These are phyloP conservation scores for Tolypocladium album DNA, from an alignment of 2,329 filamentous ascomycete genomes.

Conservation along the genomic window DNA sequence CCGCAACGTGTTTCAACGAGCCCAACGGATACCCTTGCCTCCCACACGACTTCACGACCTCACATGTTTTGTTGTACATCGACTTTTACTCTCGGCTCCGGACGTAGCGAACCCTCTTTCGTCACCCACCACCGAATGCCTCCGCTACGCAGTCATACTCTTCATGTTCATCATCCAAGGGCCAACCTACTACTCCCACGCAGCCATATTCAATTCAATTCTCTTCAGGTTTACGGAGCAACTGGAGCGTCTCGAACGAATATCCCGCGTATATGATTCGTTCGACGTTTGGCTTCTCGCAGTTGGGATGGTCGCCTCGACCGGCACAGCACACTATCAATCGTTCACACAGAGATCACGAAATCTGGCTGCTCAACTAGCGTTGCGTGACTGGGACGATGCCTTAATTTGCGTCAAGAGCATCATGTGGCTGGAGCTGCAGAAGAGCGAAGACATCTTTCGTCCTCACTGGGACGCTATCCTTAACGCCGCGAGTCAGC, in stretches of 20 bases:
- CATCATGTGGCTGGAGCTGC: not conserved
- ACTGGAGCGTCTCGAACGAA: not conserved
- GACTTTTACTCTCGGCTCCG: slow-evolving; percentile 23
- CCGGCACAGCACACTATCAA: not conserved
- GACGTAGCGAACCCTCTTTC: slow-evolving; percentile 3
- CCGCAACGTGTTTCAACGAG: slow-evolving; percentile 27
- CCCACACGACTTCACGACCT: slow-evolving; percentile 41
- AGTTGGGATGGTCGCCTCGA: not conserved
- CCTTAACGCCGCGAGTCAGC: not conserved
- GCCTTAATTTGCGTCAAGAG: not conserved
- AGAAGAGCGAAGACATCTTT: not conserved
- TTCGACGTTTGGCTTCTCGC: not conserved
- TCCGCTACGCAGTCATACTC: slow-evolving; percentile 35
- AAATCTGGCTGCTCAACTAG: not conserved
- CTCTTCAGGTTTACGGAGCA: not conserved
- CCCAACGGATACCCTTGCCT: slow-evolving; percentile 16
- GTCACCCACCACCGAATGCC: slow-evolving; percentile 24
- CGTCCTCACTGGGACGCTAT: not conserved
- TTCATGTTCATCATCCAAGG: slow-evolving; percentile 45
- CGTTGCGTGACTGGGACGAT: not conserved
- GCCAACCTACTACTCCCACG: slow-evolving; percentile 44
- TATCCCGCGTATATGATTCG: not conserved
- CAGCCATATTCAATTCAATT: not conserved
- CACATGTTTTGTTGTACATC: slow-evolving; percentile 42
- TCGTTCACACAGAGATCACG: not conserved